Percentiles rank a stretch among this genome's conserved stretches.
These are phyloP conservation scores for Helotiales sp. DNA, from an alignment of 2,329 filamentous ascomycete species.

Conservation along the genomic window DNA sequence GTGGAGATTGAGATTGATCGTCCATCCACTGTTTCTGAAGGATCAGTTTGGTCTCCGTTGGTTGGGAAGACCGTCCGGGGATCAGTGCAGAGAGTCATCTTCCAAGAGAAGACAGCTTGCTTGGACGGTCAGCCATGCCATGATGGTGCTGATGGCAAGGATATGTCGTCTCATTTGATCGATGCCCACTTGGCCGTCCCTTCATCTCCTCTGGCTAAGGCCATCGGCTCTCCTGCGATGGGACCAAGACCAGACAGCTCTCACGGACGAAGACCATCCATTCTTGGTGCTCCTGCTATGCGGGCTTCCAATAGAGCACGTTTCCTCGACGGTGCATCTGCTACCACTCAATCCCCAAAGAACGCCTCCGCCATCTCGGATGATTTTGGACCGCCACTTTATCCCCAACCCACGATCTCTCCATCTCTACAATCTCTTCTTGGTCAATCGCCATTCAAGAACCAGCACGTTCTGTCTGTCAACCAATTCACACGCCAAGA, in stretches of 20 bases:
- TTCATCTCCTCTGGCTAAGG: constrained; percentile 63
- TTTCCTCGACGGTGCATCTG: constrained; percentile 45
- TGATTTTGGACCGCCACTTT: constrained; percentile 53
- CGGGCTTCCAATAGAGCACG: constrained; percentile 45
- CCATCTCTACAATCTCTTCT: constrained; percentile 75
- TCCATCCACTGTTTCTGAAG: constrained; percentile 62
- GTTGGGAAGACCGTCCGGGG: constrained; percentile 70
- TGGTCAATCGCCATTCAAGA: constrained; percentile 83
- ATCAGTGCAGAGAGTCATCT: constrained; percentile 75
- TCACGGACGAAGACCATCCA: constrained; percentile 43
- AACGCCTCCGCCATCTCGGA: constrained; percentile 45
- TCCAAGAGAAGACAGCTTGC: constrained; percentile 75
- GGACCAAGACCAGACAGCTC: constrained; percentile 45
- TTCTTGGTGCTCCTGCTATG: constrained; percentile 41
- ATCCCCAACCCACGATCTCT: constrained; percentile 56
- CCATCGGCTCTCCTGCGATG: constrained; percentile 40
- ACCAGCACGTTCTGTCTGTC: constrained; percentile 88
- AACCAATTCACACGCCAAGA: constrained; percentile 87
- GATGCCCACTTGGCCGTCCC: constrained; percentile 47
- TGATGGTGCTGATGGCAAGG: constrained; percentile 65
- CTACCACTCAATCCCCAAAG: constrained; percentile 43
- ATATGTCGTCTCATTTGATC: constrained; percentile 73
- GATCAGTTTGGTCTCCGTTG: constrained; percentile 71
- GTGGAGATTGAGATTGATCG: constrained; percentile 80
- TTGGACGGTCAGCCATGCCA: constrained; percentile 69